These are phyloP conservation scores for Botrytis byssoidea DNA, from an alignment of 2,329 filamentous ascomycete species.

Conservation along the genomic window DNA sequence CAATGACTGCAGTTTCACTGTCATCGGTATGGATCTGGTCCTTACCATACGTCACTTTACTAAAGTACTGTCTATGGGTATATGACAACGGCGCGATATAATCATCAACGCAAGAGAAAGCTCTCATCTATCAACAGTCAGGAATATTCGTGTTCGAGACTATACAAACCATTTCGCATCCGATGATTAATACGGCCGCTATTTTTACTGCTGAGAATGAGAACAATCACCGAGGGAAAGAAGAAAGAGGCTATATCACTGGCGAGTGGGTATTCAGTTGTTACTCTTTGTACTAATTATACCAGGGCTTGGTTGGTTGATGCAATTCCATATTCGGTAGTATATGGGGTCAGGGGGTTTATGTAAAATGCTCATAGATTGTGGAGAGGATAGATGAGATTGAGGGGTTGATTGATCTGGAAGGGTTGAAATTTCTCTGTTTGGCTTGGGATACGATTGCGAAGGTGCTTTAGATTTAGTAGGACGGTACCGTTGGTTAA, in stretches of 20 bases:
- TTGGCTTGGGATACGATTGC: slow-evolving; percentile 15
- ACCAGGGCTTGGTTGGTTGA: slow-evolving; percentile 23
- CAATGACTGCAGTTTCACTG: slow-evolving; percentile 54
- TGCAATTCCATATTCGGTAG: slow-evolving; percentile 43
- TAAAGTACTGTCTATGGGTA: slow-evolving; percentile 46
- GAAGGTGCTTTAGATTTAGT: not conserved
- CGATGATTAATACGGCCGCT: slow-evolving; percentile 50
- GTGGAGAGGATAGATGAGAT: slow-evolving; percentile 38
- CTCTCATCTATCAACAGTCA: too few relatives aligned
- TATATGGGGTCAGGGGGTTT: slow-evolving; percentile 50
- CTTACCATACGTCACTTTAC: too few relatives aligned
- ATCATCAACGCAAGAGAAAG: not conserved
- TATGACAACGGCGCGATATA: slow-evolving; percentile 48
- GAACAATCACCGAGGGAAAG: slow-evolving; percentile 47
- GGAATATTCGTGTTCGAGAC: slow-evolving; percentile 21
- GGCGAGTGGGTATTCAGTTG: slow-evolving; percentile 27
- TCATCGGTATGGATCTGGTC: slow-evolving; percentile 60
- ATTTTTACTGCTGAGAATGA: slow-evolving; percentile 47
- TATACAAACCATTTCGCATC: slow-evolving; percentile 32
- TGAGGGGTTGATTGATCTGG: not conserved
- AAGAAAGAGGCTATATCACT: slow-evolving; percentile 48
- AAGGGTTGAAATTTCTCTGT: slow-evolving; percentile 18
- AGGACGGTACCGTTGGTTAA: slow-evolving; percentile 18
- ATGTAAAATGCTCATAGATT: slow-evolving; percentile 51
- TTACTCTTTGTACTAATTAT: slow-evolving; percentile 27